Evolutionary conservation across 305 asterid species (phyloP).

Genomic region (Fraxinus greggii): DNA sequence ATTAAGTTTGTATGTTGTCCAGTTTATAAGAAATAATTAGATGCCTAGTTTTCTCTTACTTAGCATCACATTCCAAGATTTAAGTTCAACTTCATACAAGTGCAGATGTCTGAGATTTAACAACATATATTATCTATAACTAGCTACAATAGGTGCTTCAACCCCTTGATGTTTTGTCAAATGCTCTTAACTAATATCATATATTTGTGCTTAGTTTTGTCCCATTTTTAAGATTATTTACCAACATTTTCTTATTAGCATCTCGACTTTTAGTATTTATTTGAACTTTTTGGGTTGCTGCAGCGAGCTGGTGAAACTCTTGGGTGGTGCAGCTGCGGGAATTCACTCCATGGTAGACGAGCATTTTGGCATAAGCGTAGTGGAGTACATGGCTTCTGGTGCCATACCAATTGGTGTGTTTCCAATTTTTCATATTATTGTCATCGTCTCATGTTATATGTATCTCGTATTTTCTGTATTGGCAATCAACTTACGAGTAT

Average conservation of each 20-base stretch:
- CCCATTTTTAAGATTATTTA: background rate
- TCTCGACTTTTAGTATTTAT: background rate
- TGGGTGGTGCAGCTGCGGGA: slow-evolving; percentile 79
- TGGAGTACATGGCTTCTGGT: slow-evolving; percentile 93
- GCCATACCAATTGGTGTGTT: slow-evolving; percentile 82
- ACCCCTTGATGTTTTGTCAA: background rate
- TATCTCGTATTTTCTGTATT: background rate
- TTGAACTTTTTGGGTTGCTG: background rate
- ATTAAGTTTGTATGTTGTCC: background rate
- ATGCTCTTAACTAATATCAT: background rate
- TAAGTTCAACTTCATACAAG: background rate
- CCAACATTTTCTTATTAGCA: background rate
- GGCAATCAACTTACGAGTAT: background rate
- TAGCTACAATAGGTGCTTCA: background rate
- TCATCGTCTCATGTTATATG: background rate
- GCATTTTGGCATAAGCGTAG: slow-evolving; percentile 93
- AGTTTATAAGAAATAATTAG: too few species aligned
- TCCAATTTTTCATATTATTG: background rate
- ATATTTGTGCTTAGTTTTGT: background rate
- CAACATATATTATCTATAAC: background rate
- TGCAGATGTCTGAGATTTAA: background rate
- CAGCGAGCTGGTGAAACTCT: slow-evolving; percentile 75
- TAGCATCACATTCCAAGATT: background rate
- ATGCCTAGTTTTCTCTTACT: background rate
- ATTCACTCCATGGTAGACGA: slow-evolving; percentile 93